Evolutionary conservation across 2,329 filamentous ascomycete genomes (phyloP).

Genomic region (Monosporascus sp.): DNA sequence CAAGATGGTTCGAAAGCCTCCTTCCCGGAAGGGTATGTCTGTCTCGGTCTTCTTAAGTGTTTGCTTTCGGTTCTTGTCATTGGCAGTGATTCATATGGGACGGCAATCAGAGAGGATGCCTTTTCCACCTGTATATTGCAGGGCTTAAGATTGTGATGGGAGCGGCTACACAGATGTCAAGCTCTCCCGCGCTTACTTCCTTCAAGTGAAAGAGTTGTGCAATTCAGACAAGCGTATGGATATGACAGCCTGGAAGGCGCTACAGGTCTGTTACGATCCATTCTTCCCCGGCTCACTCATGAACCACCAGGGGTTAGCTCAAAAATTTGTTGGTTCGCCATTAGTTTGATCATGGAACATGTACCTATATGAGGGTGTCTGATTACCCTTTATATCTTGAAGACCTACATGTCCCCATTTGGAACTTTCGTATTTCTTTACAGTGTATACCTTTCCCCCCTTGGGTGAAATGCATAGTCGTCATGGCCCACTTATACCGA

Average conservation of each 20-base stretch:
- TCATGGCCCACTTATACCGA: constrained; percentile 8
- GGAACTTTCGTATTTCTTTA: not conserved
- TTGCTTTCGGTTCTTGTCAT: constrained; percentile 1
- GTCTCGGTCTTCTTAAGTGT: constrained; percentile 8
- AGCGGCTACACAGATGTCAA: no score
- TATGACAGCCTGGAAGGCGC: not conserved
- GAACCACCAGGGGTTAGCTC: not conserved
- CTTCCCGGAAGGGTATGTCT: constrained; percentile 61
- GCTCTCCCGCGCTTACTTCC: not conserved
- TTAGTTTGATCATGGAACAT: no score
- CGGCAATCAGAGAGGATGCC: not conserved
- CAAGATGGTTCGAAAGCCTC: constrained; percentile 46
- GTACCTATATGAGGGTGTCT: no score
- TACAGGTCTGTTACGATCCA: not conserved
- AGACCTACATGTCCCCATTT: no score
- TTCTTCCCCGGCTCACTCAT: not conserved
- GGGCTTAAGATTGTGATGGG: not conserved
- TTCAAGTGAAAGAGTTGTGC: not conserved
- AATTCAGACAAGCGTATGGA: not conserved
- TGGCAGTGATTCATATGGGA: not conserved
- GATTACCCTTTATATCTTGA: no score
- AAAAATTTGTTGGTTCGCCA: no score
- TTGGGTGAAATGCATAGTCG: constrained; percentile 1
- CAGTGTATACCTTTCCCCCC: not conserved
- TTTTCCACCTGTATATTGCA: not conserved